Evolutionary conservation across 495 filamentous ascomycete species (phyloP), one percentile per base, ranked within the genome.

Genomic region (Hypomontagnella monticulosa): DNA sequence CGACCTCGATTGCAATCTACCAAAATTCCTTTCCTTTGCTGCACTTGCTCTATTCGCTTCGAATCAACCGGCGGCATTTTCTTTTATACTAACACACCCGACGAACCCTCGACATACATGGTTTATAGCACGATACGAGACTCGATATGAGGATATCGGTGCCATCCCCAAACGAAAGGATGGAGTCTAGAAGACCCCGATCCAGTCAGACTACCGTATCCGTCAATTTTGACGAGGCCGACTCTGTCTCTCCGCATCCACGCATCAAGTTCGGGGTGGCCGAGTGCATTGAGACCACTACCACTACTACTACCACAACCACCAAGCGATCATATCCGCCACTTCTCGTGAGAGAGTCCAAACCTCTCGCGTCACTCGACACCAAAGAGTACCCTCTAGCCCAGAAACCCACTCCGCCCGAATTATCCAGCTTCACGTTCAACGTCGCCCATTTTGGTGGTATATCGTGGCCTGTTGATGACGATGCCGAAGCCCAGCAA

Each of bases 281-380:
- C 23, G 82, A 86, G 64, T 85, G 83, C 58, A 79, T 86, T 63
- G 84, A 86, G 72, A 85, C 83, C n/a, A 86, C 83, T 71, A 86
- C 82, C 8, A 88, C 97, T 61, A 98, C 93, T 4, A 97, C 95
- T 0, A 98, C 94, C 0, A 98, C 93, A 0, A 97, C 92, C 1
- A 97, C 94, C 0, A 97, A 95, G 16, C 89, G 92, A 33, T 88
- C 87, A 4, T 94, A 95, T 60, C 93, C 95, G 11, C 94, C 93
- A 14, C 77, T 98, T 10, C 75, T 90, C 47, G 85, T 97, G 66
- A 87, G 86, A 57, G 87, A 90, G 42, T 91, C 93, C 20, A 86
- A 87, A 44, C 86, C 90, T 18, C 80, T 93, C 12, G 76, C 83
- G 40, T 85, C 90, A 46, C 86, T 96, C 46, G 94, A 98, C 76